These are phyloP conservation scores for Malus asiatica DNA, from an alignment of 306 rosid species.

Conservation along the genomic window DNA sequence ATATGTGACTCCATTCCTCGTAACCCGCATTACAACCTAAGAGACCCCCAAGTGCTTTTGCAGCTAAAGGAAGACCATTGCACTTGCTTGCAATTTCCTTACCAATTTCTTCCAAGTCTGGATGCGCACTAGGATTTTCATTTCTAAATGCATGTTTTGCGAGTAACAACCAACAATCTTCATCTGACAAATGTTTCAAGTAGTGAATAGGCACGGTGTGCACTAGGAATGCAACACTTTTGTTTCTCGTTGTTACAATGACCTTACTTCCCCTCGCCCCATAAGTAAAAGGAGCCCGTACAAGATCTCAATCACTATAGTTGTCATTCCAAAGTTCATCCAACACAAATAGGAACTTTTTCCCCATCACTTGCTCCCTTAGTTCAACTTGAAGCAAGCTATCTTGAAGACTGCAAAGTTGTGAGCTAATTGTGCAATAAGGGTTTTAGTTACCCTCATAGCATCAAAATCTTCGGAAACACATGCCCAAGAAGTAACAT, in stretches of 20 bases:
- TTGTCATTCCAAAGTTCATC: neutral
- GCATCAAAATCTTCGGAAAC: neutral
- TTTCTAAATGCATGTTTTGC: no score
- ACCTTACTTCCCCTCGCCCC: constrained; percentile 4
- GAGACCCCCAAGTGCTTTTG: no score
- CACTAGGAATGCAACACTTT: neutral
- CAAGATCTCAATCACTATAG: neutral
- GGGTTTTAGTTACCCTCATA: neutral
- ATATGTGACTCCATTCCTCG: no score
- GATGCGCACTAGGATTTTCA: no score
- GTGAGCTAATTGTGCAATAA: neutral
- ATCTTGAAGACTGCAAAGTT: neutral
- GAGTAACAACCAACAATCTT: neutral
- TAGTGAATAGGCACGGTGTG: neutral
- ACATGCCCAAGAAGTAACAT: neutral
- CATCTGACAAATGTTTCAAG: neutral
- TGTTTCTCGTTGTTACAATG: neutral
- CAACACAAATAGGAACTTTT: neutral
- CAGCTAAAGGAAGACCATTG: no score
- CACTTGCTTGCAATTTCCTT: no score
- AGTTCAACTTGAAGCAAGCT: neutral
- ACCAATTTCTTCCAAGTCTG: no score
- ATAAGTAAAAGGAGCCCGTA: neutral
- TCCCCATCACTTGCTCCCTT: neutral
- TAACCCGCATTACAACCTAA: no score